Conservation (phyloP, 177 flowering plant species). For the Telopea speciosissima region DNA sequence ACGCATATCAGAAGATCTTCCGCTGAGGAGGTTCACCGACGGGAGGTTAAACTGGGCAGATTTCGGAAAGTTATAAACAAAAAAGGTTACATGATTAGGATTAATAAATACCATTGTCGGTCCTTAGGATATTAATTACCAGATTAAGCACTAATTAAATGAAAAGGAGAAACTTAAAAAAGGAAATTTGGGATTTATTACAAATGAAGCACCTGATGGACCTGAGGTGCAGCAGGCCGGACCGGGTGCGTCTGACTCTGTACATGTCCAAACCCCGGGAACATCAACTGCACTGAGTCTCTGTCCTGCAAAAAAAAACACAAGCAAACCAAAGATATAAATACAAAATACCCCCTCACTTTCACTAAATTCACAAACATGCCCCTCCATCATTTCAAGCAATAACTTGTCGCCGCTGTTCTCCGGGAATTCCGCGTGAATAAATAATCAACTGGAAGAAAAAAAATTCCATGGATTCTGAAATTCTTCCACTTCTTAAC, state of each 20-base stretch:
- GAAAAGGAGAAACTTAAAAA: no score
- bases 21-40: background rate
- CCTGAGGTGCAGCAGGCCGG: constrained; percentile 24
- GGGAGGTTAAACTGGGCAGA: no score
- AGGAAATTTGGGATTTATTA: no score
- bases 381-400: background rate
- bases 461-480: no score
- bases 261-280: constrained; percentile 36
- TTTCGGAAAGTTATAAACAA: no score
- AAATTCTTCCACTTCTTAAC: background rate
- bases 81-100: no score
- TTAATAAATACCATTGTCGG: no score
- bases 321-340: background rate
- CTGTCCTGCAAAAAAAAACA: constrained; percentile 26
- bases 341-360: background rate
- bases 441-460: background rate
- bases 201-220: constrained; percentile 22
- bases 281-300: constrained; percentile 29
- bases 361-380: background rate
- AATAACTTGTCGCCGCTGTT: no score
- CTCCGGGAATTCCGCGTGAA: background rate
- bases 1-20: background rate
- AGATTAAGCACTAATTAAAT: no score
- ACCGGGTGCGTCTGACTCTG: constrained; percentile 21
- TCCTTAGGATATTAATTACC: no score